These are phyloP conservation scores for Mycena crocata DNA, from an alignment of 768 basidiomycete genomes.

Conservation along the genomic window DNA sequence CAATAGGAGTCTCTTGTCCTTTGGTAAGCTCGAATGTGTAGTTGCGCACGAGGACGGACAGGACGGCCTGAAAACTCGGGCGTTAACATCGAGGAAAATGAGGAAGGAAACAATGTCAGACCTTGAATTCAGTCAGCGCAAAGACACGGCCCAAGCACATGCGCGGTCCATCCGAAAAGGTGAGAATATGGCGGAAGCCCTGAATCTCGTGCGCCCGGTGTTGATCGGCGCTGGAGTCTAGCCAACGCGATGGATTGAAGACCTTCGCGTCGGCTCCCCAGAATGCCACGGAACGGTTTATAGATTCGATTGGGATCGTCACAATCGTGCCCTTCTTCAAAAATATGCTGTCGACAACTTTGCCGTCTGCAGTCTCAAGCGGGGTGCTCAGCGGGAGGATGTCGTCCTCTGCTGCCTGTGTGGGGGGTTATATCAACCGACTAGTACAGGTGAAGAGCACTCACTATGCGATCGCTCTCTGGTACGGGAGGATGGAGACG, in stretches of 20 bases:
- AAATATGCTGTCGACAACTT: conserved; percentile 41
- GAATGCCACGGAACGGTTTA: conserved; percentile 52
- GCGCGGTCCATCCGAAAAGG: conserved; percentile 52
- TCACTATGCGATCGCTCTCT: conserved; percentile 46
- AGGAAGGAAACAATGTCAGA: background rate
- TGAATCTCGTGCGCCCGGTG: conserved; percentile 41
- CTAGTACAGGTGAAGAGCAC: background rate
- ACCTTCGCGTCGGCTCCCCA: conserved; percentile 59
- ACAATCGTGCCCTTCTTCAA: conserved; percentile 54
- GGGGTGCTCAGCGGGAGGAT: conserved; percentile 51
- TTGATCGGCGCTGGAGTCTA: background rate
- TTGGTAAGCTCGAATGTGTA: conserved; percentile 53
- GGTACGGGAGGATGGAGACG: conserved; percentile 49
- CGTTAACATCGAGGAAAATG: background rate
- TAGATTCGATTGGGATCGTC: conserved; percentile 48
- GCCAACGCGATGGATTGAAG: conserved; percentile 57
- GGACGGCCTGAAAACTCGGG: conserved; percentile 51
- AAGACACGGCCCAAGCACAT: conserved; percentile 46
- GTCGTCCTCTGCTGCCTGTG: conserved; percentile 51
- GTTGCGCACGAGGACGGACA: conserved; percentile 54
- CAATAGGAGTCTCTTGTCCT: conserved; percentile 49
- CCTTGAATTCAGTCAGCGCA: background rate
- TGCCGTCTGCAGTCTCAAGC: conserved; percentile 38
- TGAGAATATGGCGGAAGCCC: conserved; percentile 48
- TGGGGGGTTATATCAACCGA: no score